Conservation (phyloP, 2,329 filamentous ascomycete genomes). For the Gliomastix tumulicola region DNA sequence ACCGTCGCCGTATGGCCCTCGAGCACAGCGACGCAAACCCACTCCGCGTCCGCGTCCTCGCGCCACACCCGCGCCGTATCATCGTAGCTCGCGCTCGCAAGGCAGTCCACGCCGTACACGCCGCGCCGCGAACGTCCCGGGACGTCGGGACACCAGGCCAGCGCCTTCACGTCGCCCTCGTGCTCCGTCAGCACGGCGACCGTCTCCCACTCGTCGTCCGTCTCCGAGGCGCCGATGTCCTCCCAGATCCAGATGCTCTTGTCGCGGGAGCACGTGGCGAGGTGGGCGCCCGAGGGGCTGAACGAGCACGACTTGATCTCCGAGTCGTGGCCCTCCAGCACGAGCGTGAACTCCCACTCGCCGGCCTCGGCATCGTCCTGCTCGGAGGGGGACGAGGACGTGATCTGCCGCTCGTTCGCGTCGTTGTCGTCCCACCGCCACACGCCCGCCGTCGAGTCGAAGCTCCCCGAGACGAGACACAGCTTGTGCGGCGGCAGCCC, state of each 20-base stretch:
- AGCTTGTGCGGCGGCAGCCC: constrained; percentile 52
- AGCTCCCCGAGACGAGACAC: constrained; percentile 85
- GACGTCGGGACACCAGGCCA: constrained; percentile 79
- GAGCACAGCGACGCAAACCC: constrained; percentile 80
- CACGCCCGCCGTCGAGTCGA: constrained; percentile 84
- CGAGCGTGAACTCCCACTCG: constrained; percentile 88
- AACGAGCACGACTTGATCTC: constrained; percentile 82
- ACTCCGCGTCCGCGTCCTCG: constrained; percentile 83
- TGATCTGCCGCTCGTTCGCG: constrained; percentile 26
- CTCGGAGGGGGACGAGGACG: constrained; percentile 10
- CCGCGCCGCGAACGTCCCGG: constrained; percentile 33
- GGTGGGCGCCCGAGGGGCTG: constrained; percentile 64
- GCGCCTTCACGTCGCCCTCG: constrained; percentile 89
- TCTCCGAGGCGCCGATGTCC: constrained; percentile 65
- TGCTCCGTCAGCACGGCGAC: constrained; percentile 93
- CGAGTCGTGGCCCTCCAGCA: constrained; percentile 90
- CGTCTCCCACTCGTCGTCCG: constrained; percentile 94
- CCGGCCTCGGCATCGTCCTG: constrained; percentile 42
- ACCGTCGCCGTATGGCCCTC: constrained; percentile 80
- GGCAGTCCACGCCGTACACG: constrained; percentile 57
- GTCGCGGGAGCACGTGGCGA: constrained; percentile 87
- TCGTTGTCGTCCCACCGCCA: constrained; percentile 61
- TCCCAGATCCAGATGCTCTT: constrained; percentile 99
- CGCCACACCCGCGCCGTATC: constrained; percentile 84
- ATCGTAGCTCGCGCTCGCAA: constrained; percentile 92